Evolutionary conservation across 805 yeast species (phyloP), one percentile per base, ranked within the genome.

Genomic region (Yamadazyma philogaea): DNA sequence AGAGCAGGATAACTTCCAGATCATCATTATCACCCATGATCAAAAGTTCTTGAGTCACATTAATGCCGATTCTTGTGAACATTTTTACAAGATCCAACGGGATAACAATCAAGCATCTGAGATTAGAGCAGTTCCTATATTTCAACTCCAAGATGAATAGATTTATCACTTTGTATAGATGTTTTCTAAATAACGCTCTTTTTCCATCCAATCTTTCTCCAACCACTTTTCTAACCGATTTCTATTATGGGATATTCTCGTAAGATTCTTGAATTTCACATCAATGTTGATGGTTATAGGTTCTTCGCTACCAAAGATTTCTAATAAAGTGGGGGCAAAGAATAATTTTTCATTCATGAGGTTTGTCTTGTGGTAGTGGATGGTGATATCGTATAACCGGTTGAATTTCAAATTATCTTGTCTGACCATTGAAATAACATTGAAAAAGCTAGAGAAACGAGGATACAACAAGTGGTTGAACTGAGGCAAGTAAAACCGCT

Each of bases 21-120:
- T 93, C 42, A 89, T 93, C 54, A 95, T 93, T 5, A 93, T 93
- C 51, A 93, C 99, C 0, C 99, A 93, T 57, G 99, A 93, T 63
- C 97, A 91, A 61, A 84, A 84, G 54, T 93, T 93, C 56, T 70
- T 93, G 54, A 75, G 79, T 37, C 82, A 82, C 57, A 89, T 93
- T 82, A 81, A 84, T 60, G 96, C 97, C 0, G 76, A 82, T 16
- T 89, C 86, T 57, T 82, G 96, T 8, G 96, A 88, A 58, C 89
- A 85, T 57, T 93, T 86, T 62, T 93, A 83, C 63, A 74, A 85
- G 47, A 81, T 93, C 12, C 77, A 77, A 50, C 74, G 99, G 58
- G 88, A 89, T 60, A 85, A 82, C 44, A 74, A 85, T 43, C 93
- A 89, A 54, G 81, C 81, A 48, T 87, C 96, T 2, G 78, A 79